Evolutionary conservation across 2,329 filamentous ascomycete genomes (phyloP).

Genomic region (Cladosporium sp.): DNA sequence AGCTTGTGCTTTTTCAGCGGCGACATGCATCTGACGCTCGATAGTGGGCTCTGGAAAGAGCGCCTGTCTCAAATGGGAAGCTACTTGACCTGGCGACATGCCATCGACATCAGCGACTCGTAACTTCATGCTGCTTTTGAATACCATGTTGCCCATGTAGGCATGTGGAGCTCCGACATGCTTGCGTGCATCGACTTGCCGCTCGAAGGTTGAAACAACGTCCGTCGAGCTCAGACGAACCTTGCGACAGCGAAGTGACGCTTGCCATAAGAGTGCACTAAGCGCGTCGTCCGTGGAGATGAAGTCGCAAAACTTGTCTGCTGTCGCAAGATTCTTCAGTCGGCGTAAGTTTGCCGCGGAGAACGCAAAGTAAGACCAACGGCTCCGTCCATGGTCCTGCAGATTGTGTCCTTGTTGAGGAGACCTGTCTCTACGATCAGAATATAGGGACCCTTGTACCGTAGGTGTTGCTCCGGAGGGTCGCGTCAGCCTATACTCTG

Average conservation of each 20-base stretch:
- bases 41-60: not conserved
- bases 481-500: not conserved
- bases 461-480: not conserved
- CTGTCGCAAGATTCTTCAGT: not conserved
- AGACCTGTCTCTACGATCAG: not conserved
- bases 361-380: constrained; percentile 13
- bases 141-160: constrained; percentile 16
- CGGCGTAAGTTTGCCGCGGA: not conserved
- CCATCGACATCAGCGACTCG: not conserved
- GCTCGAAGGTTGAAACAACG: constrained; percentile 12
- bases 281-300: constrained; percentile 24
- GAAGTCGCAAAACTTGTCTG: not conserved
- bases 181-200: constrained; percentile 18
- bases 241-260: constrained; percentile 9
- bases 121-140: constrained; percentile 3
- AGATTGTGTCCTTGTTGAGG: not conserved
- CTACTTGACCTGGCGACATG: not conserved
- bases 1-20: not conserved
- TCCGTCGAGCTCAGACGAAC: not conserved
- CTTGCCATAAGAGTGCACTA: constrained; percentile 23
- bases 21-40: not conserved
- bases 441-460: not conserved
- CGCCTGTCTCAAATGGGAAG: constrained; percentile 2
- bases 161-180: constrained; percentile 8
- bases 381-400: not conserved